phyloP scores from a whole-genome alignment of 441 rosid genomes.

The Jatropha podagrica region DNA sequence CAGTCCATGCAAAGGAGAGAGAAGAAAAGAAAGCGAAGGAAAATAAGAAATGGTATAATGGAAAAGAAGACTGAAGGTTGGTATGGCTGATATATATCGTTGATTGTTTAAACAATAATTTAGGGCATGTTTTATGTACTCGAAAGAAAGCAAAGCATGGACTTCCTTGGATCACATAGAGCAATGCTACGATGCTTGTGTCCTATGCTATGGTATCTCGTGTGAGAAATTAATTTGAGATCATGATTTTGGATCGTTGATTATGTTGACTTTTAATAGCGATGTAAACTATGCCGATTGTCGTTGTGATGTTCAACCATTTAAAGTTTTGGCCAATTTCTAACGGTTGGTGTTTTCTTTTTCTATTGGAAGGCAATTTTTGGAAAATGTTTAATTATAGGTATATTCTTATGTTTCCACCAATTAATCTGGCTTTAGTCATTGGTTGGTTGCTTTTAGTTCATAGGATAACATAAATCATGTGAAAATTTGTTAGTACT shows the following conservation, averaged over 20 bases:
- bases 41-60: constrained; percentile 19
- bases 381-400: neutral
- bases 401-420: neutral
- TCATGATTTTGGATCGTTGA: constrained; percentile 23
- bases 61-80: constrained; percentile 25
- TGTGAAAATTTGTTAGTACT: neutral
- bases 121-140: too few relatives aligned
- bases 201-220: neutral
- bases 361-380: neutral
- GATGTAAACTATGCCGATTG: constrained; percentile 22
- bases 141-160: neutral
- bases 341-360: constrained; percentile 9
- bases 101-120: neutral
- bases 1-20: constrained; percentile 26
- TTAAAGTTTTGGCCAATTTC: neutral
- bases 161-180: neutral
- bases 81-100: constrained; percentile 9
- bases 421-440: neutral
- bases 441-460: neutral
- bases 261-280: neutral
- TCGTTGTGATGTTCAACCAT: constrained; percentile 9
- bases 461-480: neutral
- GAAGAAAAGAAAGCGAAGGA: neutral
- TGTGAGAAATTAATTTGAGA: neutral
- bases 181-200: neutral